phyloP scores from a whole-genome alignment of 1,139 yeast genomes.

The Meyerozyma guilliermondii region DNA sequence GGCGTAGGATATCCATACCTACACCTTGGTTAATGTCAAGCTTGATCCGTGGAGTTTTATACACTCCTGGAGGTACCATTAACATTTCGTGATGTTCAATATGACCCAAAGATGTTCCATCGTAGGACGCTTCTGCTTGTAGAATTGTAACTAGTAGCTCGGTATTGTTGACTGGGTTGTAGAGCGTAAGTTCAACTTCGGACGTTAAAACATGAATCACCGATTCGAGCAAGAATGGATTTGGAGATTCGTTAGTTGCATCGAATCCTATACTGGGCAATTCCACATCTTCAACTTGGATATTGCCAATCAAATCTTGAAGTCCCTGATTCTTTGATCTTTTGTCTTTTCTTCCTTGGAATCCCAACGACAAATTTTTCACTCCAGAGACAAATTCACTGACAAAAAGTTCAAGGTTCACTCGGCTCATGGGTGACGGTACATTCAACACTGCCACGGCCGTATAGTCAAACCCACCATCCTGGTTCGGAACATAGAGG shows the following conservation, averaged over 20 bases:
- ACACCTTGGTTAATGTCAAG: constrained; percentile 40
- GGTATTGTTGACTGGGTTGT: constrained; percentile 46
- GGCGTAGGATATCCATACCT: constrained; percentile 45
- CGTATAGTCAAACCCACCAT: not conserved
- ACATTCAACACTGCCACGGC: not conserved
- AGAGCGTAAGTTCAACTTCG: constrained; percentile 46
- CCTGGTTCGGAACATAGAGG: not conserved
- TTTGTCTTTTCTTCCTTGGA: constrained; percentile 6
- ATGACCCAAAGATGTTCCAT: constrained; percentile 43
- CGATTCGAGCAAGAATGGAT: constrained; percentile 36
- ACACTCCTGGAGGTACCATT: constrained; percentile 45
- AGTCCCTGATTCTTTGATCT: constrained; percentile 13
- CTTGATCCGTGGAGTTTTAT: constrained; percentile 45
- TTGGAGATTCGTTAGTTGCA: constrained; percentile 8
- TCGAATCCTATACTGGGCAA: constrained; percentile 14
- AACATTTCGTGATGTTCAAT: constrained; percentile 31
- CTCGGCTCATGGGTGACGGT: constrained; percentile 8
- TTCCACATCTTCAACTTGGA: constrained; percentile 10
- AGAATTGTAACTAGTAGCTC: constrained; percentile 34
- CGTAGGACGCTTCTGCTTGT: constrained; percentile 42
- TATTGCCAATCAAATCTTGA: constrained; percentile 13
- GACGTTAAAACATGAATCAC: constrained; percentile 49
- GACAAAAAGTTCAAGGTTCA: constrained; percentile 14
- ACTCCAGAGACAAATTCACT: constrained; percentile 21
- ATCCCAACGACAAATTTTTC: constrained; percentile 8